Base-by-base conservation (phyloP, 805 yeast genomes). In the Schwanniomyces sp. region DNA sequence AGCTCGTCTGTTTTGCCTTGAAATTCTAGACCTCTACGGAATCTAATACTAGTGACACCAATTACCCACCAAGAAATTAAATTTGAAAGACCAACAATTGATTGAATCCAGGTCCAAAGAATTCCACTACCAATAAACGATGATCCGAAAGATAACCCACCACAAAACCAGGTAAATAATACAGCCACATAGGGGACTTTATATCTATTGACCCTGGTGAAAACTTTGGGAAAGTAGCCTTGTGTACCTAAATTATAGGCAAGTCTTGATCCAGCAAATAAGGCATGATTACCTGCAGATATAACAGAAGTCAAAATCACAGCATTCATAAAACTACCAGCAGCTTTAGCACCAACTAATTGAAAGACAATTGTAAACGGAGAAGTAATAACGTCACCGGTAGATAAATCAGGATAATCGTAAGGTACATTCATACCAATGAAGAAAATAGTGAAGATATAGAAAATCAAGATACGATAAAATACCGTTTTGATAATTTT, bases 61-160 rank as follows among this genome's bases (percentile, higher is more conserved):
- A 78, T 78, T 47, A 69, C 63, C 56, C 74, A 63, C 83, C 83
- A 78, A 25, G 80, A 72, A 40, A 78, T 57, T 58, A 76, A 78
- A 57, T 78, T 78, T 5, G 82, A 75, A 16, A 78, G 78, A 55
- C 81, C 82, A 45, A 78, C 81, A 45, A 77, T 69, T 47, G 74
- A 66, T 63, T 76, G 82, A 47, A 78, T 61, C 81, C 82, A 78
- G 12, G 69, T 52, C 82, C 82, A 79, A 34, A 79, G 62, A n/a
- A 68, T 65, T 39, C 82, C 82, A 0, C 81, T 76, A 18, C 80
- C 79, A 47, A 78, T 71, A 53, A 78, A 78, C 1, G 84, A 79
- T 4, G 84, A 76, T 1, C 82, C 86, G 55, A 82, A 82, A 58
- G 84, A 80, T 40, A 81, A 64, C 0, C 84, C 85, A 38, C 85